Percentiles rank a stretch among this genome's conserved stretches.
Evolutionary conservation across 140 eudicot species (phyloP).

Genomic region (Cichorium intybus): DNA sequence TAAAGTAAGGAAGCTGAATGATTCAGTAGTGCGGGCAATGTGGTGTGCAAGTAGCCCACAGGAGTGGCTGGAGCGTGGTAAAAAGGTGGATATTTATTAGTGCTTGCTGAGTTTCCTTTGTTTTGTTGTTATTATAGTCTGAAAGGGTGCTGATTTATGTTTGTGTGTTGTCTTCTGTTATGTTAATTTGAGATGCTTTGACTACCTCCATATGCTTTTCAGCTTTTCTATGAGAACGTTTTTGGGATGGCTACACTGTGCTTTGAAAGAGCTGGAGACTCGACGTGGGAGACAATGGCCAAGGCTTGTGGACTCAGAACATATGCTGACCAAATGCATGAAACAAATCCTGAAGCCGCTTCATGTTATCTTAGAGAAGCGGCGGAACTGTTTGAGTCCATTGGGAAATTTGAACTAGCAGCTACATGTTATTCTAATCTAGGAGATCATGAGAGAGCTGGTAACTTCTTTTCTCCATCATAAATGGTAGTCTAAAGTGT

Average conservation of each 20-base stretch:
- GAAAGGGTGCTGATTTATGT: not conserved
- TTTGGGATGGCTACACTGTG: constrained; percentile 67
- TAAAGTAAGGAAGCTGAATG: constrained; percentile 40
- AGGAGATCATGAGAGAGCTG: constrained; percentile 60
- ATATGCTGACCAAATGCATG: constrained; percentile 32
- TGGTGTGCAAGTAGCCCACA: constrained; percentile 47
- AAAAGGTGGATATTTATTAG: constrained; percentile 31
- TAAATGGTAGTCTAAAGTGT: not conserved
- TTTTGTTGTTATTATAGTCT: constrained; percentile 15
- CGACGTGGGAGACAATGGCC: constrained; percentile 48
- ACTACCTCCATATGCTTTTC: constrained; percentile 1
- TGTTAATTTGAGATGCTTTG: not conserved
- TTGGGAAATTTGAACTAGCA: constrained; percentile 43
- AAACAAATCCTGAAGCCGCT: constrained; percentile 33
- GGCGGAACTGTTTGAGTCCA: constrained; percentile 48
- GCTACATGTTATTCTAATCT: constrained; percentile 58
- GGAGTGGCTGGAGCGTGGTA: constrained; percentile 56
- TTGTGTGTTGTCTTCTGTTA: not conserved
- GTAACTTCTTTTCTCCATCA: constrained; percentile 19
- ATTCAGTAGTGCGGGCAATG: constrained; percentile 49
- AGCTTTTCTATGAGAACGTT: constrained; percentile 60
- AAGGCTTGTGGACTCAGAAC: constrained; percentile 46
- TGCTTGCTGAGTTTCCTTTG: not conserved
- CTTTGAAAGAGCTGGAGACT: constrained; percentile 69
- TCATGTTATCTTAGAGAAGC: constrained; percentile 36